These are phyloP conservation scores for Alternaria angustiovoidea DNA, from an alignment of 2,329 filamentous ascomycete species.

Conservation along the genomic window DNA sequence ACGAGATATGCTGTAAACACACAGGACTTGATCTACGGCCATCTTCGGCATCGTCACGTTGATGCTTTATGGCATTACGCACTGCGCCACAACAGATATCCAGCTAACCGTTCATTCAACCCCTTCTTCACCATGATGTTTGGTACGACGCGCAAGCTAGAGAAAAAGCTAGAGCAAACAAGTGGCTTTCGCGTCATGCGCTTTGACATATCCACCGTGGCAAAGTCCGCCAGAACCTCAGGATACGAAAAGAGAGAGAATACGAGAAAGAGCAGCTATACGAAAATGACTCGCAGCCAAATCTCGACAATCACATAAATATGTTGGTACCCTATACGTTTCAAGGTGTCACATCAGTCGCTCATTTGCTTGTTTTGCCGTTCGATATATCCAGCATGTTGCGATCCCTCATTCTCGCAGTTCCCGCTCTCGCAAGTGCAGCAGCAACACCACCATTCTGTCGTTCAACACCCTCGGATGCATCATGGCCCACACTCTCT, in stretches of 20 bases:
- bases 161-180: background rate
- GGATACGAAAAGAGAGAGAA: background rate
- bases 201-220: background rate
- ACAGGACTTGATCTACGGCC: background rate
- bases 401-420: background rate
- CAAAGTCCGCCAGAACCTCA: background rate
- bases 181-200: background rate
- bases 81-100: background rate
- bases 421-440: background rate
- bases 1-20: too few relatives aligned
- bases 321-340: background rate
- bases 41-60: background rate
- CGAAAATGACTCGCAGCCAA: background rate
- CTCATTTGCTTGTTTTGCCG: background rate
- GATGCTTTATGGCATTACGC: background rate
- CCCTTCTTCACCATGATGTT: too few relatives aligned
- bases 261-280: background rate
- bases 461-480: background rate
- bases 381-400: background rate
- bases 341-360: background rate
- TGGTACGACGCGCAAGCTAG: background rate
- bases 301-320: background rate
- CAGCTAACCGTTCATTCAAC: background rate
- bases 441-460: background rate
- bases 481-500: background rate